phyloP scores from a whole-genome alignment of 75 land plant species.

The Pinus tabuliformis region DNA sequence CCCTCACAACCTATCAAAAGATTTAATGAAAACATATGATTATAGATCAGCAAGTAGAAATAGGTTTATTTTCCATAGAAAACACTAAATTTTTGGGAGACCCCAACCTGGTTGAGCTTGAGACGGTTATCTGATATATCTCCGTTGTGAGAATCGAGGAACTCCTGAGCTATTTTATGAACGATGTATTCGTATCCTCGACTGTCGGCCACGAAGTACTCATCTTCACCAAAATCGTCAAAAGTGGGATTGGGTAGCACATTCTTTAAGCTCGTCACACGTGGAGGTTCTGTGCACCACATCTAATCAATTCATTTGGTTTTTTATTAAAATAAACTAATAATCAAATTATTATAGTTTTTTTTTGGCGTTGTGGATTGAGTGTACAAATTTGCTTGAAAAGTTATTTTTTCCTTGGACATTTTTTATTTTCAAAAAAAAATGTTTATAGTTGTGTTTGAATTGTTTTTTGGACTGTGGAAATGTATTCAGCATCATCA shows the following conservation, averaged over 20 bases:
- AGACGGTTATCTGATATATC: slow-evolving; percentile 35
- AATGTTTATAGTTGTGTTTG: too few species aligned
- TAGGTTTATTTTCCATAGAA: neutral
- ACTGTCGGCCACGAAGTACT: slow-evolving; percentile 53
- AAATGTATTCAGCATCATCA: too few species aligned
- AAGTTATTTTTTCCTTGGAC: too few species aligned
- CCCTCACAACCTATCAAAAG: slow-evolving; percentile 36
- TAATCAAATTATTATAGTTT: too few species aligned
- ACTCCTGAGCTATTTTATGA: slow-evolving; percentile 43
- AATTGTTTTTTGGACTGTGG: too few species aligned
- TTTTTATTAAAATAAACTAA: too few species aligned
- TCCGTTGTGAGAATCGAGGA: slow-evolving; percentile 23
- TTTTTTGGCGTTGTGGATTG: too few species aligned
- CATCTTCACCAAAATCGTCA: slow-evolving; percentile 43
- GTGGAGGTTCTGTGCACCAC: slow-evolving; percentile 46
- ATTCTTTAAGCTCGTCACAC: slow-evolving; percentile 62
- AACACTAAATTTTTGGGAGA: neutral
- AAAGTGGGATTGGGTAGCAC: slow-evolving; percentile 49
- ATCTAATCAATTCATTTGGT: neutral
- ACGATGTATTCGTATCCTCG: slow-evolving; percentile 56
- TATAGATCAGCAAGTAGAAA: neutral
- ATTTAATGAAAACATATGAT: too few species aligned
- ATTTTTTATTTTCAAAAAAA: too few species aligned
- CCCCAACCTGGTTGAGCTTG: slow-evolving; percentile 44
- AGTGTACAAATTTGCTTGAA: too few species aligned